Evolutionary conservation across 176 grass and related monocot genomes (phyloP), one percentile per base, ranked within the genome.

Genomic region (Coix lacrymajobi): DNA sequence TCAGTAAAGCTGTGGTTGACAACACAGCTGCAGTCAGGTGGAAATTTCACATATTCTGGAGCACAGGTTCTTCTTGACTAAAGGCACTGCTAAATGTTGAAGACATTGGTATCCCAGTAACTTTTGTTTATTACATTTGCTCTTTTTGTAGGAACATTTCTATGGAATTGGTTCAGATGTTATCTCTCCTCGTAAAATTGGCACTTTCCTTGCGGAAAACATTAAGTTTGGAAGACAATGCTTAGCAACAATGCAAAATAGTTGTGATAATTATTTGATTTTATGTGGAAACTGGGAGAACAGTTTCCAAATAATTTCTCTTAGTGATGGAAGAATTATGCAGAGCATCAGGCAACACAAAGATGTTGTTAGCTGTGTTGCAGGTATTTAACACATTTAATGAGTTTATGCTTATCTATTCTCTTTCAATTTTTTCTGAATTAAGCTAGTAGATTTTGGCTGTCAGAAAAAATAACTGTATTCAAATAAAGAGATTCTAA

Each of bases 261-360:
- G 86, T 76, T 87, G 90, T 58, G 92, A 98, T 22, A 91, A 95
- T 85, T 98, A 98, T 83, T 90, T 98, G 64, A 89, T 98, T 86
- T 88, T 88, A 62, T 93, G 96, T 79, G 96, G 96, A 52, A 98
- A 98, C 71, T 98, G 96, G 96, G 96, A 98, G 81, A 98, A 98
- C 57, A 98, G 96, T 78, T 98, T 95, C 74, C 96, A 95, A 83
- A 87, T 98, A 44, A 93, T 98, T 89, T 98, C 92, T 26, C 82
- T 93, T 79, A 90, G 81, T 88, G 96, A 98, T 86, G 96, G 91
- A 68, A 95, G 77, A 90, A 98, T 95, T 84, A 83, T 95, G 83
- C 96, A 98, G 90, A 95, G 87, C 83, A 90, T 98, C 45, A 82
- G 92, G 66, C 96, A 95, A 65, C 96, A 98, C 79, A 98, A 95